A percentile compares a stretch with the other conserved stretches of the same genome.
These are phyloP conservation scores for Hymenoscyphus occultus DNA, from an alignment of 2,329 filamentous ascomycete genomes.

Conservation along the genomic window DNA sequence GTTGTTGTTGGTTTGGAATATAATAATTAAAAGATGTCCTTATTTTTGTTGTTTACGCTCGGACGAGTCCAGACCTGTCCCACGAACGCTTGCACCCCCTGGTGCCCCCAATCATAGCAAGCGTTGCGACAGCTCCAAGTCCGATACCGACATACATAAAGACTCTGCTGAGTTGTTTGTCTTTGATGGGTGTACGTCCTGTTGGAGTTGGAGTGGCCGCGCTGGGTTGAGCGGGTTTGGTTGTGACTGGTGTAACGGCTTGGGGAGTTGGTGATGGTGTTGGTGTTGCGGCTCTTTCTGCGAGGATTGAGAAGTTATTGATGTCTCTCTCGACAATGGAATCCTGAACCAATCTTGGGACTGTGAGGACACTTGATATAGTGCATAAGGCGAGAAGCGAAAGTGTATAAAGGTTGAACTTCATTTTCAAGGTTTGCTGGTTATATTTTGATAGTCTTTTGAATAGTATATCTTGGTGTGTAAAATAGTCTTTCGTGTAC, in stretches of 20 bases:
- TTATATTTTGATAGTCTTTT: no score
- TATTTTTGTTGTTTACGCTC: no score
- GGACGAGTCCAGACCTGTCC: no score
- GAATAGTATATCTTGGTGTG: no score
- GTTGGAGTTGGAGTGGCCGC: neutral
- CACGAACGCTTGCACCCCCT: no score
- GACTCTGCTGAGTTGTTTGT: neutral
- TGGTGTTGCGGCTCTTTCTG: neutral
- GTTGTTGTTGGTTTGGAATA: no score
- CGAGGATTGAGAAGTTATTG: neutral
- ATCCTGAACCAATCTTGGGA: neutral
- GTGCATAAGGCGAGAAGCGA: neutral
- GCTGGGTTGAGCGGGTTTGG: neutral
- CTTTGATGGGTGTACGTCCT: neutral
- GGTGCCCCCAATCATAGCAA: neutral
- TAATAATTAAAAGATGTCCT: no score
- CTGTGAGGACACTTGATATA: neutral
- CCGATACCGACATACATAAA: neutral
- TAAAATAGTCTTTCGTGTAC: neutral
- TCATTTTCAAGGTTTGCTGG: neutral
- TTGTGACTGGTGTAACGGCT: neutral
- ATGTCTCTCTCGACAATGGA: neutral
- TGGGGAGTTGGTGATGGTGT: neutral
- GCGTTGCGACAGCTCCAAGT: neutral
- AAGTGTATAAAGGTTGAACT: neutral